Evolutionary conservation across 192 early-diverging fungal genomes (phyloP), one percentile per base, ranked within the genome.

Genomic region (Backusella australiensis): DNA sequence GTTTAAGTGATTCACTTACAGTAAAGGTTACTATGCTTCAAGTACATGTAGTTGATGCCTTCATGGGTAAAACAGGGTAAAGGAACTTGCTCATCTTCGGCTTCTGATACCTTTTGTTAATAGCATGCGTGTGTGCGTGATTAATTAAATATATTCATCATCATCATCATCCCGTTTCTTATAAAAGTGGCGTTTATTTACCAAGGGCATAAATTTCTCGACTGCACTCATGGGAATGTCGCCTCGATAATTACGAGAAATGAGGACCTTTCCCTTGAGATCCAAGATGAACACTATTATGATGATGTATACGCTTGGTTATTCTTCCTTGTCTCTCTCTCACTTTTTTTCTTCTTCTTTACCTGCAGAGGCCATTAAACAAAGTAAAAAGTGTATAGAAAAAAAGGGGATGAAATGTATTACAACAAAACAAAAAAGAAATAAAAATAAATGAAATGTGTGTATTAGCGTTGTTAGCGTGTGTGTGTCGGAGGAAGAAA

Each of bases 221-320:
- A 97, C 94, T 29, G 96, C 92, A 59, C 88, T 89, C 91, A 98
- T 94, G 75, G 98, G 97, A 79, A 99, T 97, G 84, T 99, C 98
- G 6, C 98, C 98, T 26, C 98, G 91, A 84, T 98, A 99, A 87
- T 98, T 96, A 35, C 98, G 90, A 11, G 96, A 95, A 81, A 99
- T 99, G 71, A 99, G 93, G 70, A 97, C 94, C 88, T 99, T 99
- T 80, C 98, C 98, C 90, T 99, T 99, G 44, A 98, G 84, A 86
- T 99, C 98, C 41, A 99, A 85, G 74, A 98, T 91, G 85, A 97
- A 98, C 38, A 99, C 86, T 75, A 95, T 89, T 21, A 44, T 17
- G 14, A 38, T 69, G 21, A 69, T 12, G 29, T 29, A 26, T 14
- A 26, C 38, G 11, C 38, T 39, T 39, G 38, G 38, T 39, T 39